Conservation (phyloP, 1,284 basidiomycete genomes). For the Pisolithus thermaeus region DNA sequence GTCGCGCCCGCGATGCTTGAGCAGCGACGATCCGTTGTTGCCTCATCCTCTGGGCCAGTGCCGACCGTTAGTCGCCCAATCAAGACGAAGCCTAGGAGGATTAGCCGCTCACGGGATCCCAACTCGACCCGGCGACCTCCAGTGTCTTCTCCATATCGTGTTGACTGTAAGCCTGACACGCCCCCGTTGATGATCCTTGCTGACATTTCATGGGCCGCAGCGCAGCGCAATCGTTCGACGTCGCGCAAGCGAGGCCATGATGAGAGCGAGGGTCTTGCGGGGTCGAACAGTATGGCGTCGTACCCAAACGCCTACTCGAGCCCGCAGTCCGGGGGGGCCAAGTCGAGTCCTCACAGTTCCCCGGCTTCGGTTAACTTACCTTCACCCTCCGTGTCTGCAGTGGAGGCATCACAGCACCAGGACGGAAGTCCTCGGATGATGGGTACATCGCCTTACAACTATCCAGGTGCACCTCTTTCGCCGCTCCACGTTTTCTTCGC, state of each 20-base stretch:
- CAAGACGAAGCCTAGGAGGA: conserved; percentile 49
- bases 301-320: conserved; percentile 51
- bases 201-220: conserved; percentile 32
- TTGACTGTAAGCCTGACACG: conserved; percentile 49
- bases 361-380: conserved; percentile 66
- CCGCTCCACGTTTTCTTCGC: conserved; percentile 41
- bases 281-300: conserved; percentile 24
- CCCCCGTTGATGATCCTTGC: conserved; percentile 9
- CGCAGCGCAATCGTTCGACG: conserved; percentile 64
- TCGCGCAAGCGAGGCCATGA: conserved; percentile 68
- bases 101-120: conserved; percentile 56
- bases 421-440: conserved; percentile 43
- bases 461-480: conserved; percentile 43
- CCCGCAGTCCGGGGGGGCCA: conserved; percentile 39
- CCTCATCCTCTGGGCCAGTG: conserved; percentile 20
- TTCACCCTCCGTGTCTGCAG: conserved; percentile 52
- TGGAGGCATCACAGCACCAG: conserved; percentile 31
- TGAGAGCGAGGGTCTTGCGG: conserved; percentile 45
- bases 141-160: conserved; percentile 59
- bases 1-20: conserved; percentile 34
- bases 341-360: conserved; percentile 62
- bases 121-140: conserved; percentile 52
- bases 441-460: conserved; percentile 32
- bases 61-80: conserved; percentile 39
- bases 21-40: conserved; percentile 41